Base-by-base conservation (phyloP, 1,284 basidiomycete species). In the Ustilago crameri region DNA sequence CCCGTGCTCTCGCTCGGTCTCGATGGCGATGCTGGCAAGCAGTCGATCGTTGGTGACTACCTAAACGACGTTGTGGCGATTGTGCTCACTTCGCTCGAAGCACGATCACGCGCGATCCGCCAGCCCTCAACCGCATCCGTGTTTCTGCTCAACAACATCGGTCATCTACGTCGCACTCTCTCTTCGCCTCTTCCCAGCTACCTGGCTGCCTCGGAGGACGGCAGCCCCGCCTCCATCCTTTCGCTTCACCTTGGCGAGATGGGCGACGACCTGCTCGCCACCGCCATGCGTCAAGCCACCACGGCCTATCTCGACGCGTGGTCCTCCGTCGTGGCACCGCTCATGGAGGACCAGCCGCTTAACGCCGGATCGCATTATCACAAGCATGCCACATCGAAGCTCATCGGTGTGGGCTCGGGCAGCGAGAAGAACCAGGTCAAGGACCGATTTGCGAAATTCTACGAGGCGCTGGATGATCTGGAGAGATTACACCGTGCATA, bases 381-480 rank as follows among this genome's bases (percentile, higher is more conserved):
- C 24, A 59, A 64, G 9, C 65, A 74, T 18, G 65, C 71, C 3
- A 74, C 71, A 8, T 67, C 70, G 3, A 79, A 75, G 53, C 65
- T 76, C 10, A 64, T 74, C 34, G 78, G 70, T 14, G 67, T 79
- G 10, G 79, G 79, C 5, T 71, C 69, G 1, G 67, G 64, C 4
- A 51, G 51, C 3, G 76, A 81, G 52, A 78, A 76, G 66, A 71
- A 73, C 22, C 70, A 74, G 44, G 72, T 76, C 50, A 81, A 81
- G 53, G 79, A 81, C 23, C 58, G 77, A 10, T 81, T 81, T 37
- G 74, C 78, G 22, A 73, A 68, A 40, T 80, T 80, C 54, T 80
- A 75, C 61, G 78, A 80, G 15, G 60, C 63, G 23, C 52, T 80
- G 2, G 78, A 80, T 41, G 78, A 80, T 38, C 43, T 80, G 18